phyloP scores from a whole-genome alignment of 805 yeast species.

The Wickerhamomyces subpelliculosus region DNA sequence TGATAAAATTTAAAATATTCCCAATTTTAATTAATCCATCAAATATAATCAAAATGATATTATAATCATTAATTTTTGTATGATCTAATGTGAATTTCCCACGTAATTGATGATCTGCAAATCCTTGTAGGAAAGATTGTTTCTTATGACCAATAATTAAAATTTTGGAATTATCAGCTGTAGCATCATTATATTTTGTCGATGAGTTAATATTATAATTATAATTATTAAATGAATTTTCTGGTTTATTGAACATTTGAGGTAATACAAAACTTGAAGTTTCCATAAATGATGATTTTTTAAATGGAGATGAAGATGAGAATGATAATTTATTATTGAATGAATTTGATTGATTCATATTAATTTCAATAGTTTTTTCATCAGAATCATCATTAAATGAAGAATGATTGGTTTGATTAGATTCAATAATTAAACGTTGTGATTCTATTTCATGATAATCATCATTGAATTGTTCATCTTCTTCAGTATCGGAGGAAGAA shows the following conservation, averaged over 20 bases:
- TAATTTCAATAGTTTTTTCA: slow-evolving; percentile 20
- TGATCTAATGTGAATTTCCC: slow-evolving; percentile 15
- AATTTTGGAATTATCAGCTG: slow-evolving; percentile 7
- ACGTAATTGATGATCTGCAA: slow-evolving; percentile 9
- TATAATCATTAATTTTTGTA: slow-evolving; percentile 10
- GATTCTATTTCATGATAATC: background rate
- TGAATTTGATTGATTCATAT: slow-evolving; percentile 5
- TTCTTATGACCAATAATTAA: slow-evolving; percentile 21
- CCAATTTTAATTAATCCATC: slow-evolving; percentile 24
- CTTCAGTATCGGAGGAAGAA: slow-evolving; percentile 22
- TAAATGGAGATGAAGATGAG: too few relatives aligned
- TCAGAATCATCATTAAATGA: slow-evolving; percentile 8
- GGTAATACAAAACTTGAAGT: slow-evolving; percentile 15
- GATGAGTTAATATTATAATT: background rate
- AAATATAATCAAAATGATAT: slow-evolving; percentile 17
- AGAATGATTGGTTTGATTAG: too few relatives aligned
- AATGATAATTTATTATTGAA: background rate
- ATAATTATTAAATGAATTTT: too few relatives aligned
- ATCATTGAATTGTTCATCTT: slow-evolving; percentile 13
- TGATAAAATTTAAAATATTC: slow-evolving; percentile 20
- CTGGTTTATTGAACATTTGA: slow-evolving; percentile 2
- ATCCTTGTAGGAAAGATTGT: slow-evolving; percentile 10
- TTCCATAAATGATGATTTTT: too few relatives aligned
- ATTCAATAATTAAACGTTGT: too few relatives aligned
- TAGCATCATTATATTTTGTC: background rate